Base-by-base conservation (phyloP, 2,329 filamentous ascomycete species). In the Fusarium staphyleae region DNA sequence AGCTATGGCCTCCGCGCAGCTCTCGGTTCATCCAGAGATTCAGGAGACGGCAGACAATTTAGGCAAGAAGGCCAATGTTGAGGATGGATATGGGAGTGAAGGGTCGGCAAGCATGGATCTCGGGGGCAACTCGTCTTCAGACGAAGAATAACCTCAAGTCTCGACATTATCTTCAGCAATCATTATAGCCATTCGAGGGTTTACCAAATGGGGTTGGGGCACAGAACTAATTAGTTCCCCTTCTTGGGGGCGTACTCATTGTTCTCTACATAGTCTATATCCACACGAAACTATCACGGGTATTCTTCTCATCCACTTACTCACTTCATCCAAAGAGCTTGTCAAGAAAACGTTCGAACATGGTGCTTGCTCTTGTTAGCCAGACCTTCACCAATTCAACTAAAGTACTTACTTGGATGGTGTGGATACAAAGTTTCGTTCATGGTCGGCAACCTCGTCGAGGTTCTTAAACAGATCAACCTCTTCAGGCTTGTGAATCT, bases 361-460 rank as follows among this genome's bases (percentile, higher is more conserved):
- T 10, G 39, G 52, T 63, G 4, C 66, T 70, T 19, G 15, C 5
- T 9, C 3, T 13, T 22, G 13, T 60, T 41, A 54, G 16, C 18
- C 5, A 28, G 12, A 6, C 42, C 10, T 32, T 10, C 37, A 14
- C 34, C 3, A 12, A 18, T 3, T 18, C 14, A n/a, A 22, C 11
- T 3, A 2, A n/a, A 14, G 3, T n/a, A 54, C 79, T 68, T 70
- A 84, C 83, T 74, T 81, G 14, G 86, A 77, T 1, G 79, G 78
- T 18, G 55, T 70, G 2, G 81, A 77, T 10, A 87, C 75, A 66
- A 80, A 90, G 37, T 81, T 85, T 30, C 77, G 76, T 47, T 85
- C 82, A 63, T 91, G 90, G 55, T 87, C 85, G 39, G 88, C 87
- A 57, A 91, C 83, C 58, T 85, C 85, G 1, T 82, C 84, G 13